Evolutionary conservation across 768 basidiomycete genomes (phyloP).

Genomic region (Cubamyces sp.): DNA sequence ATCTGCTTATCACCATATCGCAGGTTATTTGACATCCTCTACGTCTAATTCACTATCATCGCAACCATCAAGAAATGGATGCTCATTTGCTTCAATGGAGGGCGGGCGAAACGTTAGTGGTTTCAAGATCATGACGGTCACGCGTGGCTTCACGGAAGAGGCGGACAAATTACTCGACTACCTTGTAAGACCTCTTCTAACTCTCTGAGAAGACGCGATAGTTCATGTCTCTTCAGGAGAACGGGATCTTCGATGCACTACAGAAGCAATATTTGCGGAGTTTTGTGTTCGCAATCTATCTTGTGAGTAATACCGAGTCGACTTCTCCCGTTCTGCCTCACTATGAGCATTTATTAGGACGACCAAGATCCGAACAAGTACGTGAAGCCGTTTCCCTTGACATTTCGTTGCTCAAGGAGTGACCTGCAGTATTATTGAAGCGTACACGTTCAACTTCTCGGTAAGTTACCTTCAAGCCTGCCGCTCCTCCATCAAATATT

Average conservation of each 20-base stretch:
- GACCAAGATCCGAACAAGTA: slow-evolving; percentile 85
- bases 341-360: slow-evolving; percentile 54
- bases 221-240: slow-evolving; percentile 53
- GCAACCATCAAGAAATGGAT: slow-evolving; percentile 36
- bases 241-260: slow-evolving; percentile 85
- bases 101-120: slow-evolving; percentile 54
- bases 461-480: slow-evolving; percentile 39
- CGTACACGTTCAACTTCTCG: slow-evolving; percentile 87
- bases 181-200: slow-evolving; percentile 49
- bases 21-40: slow-evolving; percentile 60
- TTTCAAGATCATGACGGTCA: slow-evolving; percentile 74
- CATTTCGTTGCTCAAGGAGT: not conserved
- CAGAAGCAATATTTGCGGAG: slow-evolving; percentile 83
- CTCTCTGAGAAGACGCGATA: not conserved
- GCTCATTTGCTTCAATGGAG: slow-evolving; percentile 43
- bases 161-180: slow-evolving; percentile 84
- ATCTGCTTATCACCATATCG: not conserved
- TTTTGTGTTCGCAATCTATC: slow-evolving; percentile 84
- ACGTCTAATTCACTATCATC: slow-evolving; percentile 37
- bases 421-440: slow-evolving; percentile 71
- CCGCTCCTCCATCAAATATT: not conserved
- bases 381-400: slow-evolving; percentile 37
- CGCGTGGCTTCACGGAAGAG: slow-evolving; percentile 78
- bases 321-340: not conserved
- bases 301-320: slow-evolving; percentile 50